Conservation (phyloP, 2,329 filamentous ascomycete genomes). For the Dactylellina sp. region DNA sequence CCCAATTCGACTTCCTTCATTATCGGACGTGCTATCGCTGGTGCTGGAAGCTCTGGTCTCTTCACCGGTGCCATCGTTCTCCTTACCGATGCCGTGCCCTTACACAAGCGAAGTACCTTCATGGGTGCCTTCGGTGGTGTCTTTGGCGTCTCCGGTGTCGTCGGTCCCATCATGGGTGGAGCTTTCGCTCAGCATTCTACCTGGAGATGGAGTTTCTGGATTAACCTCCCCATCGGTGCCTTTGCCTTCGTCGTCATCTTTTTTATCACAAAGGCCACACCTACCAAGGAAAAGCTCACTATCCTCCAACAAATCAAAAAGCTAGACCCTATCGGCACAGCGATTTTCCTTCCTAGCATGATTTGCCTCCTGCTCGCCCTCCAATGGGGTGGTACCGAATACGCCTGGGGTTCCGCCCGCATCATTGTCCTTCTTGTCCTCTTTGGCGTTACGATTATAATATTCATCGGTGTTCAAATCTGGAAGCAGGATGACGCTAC, state of each 20-base stretch:
- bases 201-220: conserved; percentile 71
- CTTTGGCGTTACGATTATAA: conserved; percentile 66
- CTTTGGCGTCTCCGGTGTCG: conserved; percentile 67
- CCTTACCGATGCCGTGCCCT: conserved; percentile 61
- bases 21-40: conserved; percentile 68
- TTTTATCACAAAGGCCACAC: conserved; percentile 66
- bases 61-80: conserved; percentile 69
- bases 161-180: conserved; percentile 67
- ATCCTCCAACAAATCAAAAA: conserved; percentile 67
- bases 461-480: conserved; percentile 69
- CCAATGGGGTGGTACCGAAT: conserved; percentile 72
- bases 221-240: conserved; percentile 71
- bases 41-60: conserved; percentile 68
- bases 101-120: conserved; percentile 61
- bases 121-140: conserved; percentile 62
- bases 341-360: conserved; percentile 72
- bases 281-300: conserved; percentile 58
- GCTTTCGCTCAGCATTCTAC: conserved; percentile 67
- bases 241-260: conserved; percentile 68
- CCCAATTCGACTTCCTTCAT: conserved; percentile 68
- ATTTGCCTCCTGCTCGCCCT: conserved; percentile 73
- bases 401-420: conserved; percentile 69
- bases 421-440: conserved; percentile 70
- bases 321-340: conserved; percentile 72
- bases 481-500: conserved; percentile 67